Base-by-base conservation (phyloP, 2,329 filamentous ascomycete genomes). In the Xylariomycetidae sp. region DNA sequence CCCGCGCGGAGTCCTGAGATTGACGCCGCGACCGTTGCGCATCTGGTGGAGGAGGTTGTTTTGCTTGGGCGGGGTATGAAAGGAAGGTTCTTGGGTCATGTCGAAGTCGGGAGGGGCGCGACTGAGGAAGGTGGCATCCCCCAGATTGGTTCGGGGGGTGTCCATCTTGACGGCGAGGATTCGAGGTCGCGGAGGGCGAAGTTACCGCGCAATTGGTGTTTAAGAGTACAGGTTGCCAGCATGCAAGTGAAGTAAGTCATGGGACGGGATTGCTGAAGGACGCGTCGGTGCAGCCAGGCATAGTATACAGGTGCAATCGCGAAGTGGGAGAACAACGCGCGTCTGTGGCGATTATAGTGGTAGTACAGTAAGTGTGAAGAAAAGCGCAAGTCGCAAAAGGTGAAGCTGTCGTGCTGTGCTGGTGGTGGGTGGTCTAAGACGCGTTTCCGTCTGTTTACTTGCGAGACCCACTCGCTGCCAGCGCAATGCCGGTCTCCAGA, bases 81-180 rank as follows among this genome's bases (percentile, higher is more conserved):
- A 95, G 1, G 90, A 92, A 37, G 85, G 79, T 56, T 93, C 87
- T 50, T 88, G 82, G 32, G 87, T 93, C 47, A 90, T 79, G 50
- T 93, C 87, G 53, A 93, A 79, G 53, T 87, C 81, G 49, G 79
- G 67, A 10, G 52, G 65, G 63, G 74, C 62, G 61, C 78, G 68
- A 59, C 64, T 77, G 42, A 93, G 69, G 60, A 82, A 90, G 46
- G 88, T 94, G 61, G 79, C 79, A 72, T 95, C 87, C 54, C 83
- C 87, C 47, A 80, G 61, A 53, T 88, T 84, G 41, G 87, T 94
- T 57, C 83, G 82, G 52, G 90, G 90, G 49, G 89, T 93, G 63
- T 92, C 84, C 62, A 94, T 54, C 35, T 37, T 39, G 39, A 32
- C 28, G 33, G 36, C 29, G 41, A 28, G 34, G 38, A 25, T n/a